A percentile compares a stretch with the other conserved stretches of the same genome.
Conservation (phyloP, 345 rosid species). For the Rhizophora apiculata region DNA sequence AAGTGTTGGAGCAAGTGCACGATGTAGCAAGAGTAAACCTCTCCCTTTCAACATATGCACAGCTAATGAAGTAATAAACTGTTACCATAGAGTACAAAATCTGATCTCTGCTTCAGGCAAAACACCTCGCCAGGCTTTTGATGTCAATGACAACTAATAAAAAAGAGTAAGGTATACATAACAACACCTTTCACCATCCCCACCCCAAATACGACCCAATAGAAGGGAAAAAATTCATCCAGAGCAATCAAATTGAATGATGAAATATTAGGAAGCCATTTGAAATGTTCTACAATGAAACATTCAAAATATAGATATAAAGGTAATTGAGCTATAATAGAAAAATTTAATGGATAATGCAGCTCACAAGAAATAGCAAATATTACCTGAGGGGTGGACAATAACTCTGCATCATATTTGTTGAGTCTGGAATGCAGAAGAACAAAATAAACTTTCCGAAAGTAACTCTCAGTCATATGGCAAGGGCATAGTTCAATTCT, state of each 20-base stretch:
- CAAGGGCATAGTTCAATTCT: conserved; percentile 36
- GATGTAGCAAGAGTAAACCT: too few relatives aligned
- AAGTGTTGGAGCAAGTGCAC: too few relatives aligned
- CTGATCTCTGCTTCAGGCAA: background rate
- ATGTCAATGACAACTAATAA: background rate
- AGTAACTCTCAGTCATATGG: conserved; percentile 33
- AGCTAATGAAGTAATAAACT: too few relatives aligned
- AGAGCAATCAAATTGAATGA: too few relatives aligned
- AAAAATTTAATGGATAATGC: background rate
- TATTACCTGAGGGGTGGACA: conserved; percentile 32
- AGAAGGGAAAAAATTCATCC: too few relatives aligned
- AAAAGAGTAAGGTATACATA: background rate
- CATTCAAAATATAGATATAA: background rate
- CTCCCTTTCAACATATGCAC: too few relatives aligned
- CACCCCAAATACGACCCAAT: background rate
- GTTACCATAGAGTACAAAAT: background rate
- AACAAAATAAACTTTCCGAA: conserved; percentile 37
- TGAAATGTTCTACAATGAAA: background rate
- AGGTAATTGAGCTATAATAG: background rate
- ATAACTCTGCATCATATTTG: conserved; percentile 29
- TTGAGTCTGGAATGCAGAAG: conserved; percentile 33
- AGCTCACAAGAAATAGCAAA: background rate
- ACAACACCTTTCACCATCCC: background rate
- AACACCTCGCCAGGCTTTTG: background rate
- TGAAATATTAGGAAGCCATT: background rate